Evolutionary conservation across 1,139 yeast genomes (phyloP), one percentile per base, ranked within the genome.

Genomic region (Magnusiomyces tetraspermus): DNA sequence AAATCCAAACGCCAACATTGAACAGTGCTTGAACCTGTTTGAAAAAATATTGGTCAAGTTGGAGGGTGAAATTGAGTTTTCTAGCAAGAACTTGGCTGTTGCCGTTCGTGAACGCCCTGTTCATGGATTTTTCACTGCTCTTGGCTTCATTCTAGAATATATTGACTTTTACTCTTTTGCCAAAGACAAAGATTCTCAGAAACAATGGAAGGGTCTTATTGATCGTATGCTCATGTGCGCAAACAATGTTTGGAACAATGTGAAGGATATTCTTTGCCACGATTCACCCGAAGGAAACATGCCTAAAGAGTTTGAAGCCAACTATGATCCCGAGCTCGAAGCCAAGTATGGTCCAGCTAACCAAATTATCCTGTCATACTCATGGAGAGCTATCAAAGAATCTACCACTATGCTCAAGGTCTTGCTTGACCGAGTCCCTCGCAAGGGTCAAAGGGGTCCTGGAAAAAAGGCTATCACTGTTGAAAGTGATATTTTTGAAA

Each of bases 331-430:
- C 0, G 71, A 67, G 31, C 58, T 72, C 5, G 75, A 72, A 50
- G 58, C 60, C 15, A 64, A 62, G 48, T 76, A 73, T 55, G 79
- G 83, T 19, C 76, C 78, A 2, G 78, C 80, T 1, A 76, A 83
- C 6, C 86, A 82, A 60, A 67, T 80, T n/a, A 71, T 80, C n/a
- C 68, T 77, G 21, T 84, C 84, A 60, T 87, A 82, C 63, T 78
- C 89, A 3, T 90, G 96, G 94, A 79, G 94, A 65, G 79, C 88
- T 0, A 73, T 87, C n/a, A 87, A 86, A 60, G 96, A 88, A 58
- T 78, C 90, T 0, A 77, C 89, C 0, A 65, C 72, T 2, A 66
- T 87, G 37, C 59, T 86, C 23, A 75, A 75, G 24, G 65, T 70
- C 0, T 53, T 84, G 0, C 61, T 82, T 11, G 59, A 65, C 0